Evolutionary conservation across 495 filamentous ascomycete species (phyloP).

Genomic region (Penicillium angulare): DNA sequence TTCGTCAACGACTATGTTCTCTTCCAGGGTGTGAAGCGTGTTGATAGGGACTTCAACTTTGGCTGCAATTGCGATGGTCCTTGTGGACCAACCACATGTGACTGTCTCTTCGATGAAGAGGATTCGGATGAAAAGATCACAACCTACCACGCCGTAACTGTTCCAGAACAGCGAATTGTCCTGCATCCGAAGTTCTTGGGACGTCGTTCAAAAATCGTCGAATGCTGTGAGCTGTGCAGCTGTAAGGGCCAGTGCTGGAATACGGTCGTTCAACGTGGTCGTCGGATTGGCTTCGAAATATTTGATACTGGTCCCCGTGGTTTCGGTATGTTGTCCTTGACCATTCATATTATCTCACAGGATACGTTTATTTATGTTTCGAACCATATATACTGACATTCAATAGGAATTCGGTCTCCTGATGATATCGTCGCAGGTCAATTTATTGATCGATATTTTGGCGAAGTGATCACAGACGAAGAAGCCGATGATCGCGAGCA

Average conservation of each 20-base stretch:
- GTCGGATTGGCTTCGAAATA: slow-evolving; percentile 72
- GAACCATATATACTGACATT: slow-evolving; percentile 8
- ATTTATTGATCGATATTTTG: slow-evolving; percentile 86
- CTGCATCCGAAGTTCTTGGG: slow-evolving; percentile 29
- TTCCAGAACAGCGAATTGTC: slow-evolving; percentile 15
- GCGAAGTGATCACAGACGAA: slow-evolving; percentile 75
- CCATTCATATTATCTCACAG: not conserved
- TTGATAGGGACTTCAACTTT: slow-evolving; percentile 33
- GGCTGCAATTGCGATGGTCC: slow-evolving; percentile 39
- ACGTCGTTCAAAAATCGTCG: slow-evolving; percentile 60
- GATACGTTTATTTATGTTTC: not conserved
- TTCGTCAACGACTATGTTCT: slow-evolving; percentile 46
- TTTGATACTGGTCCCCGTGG: slow-evolving; percentile 77
- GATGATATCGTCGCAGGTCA: slow-evolving; percentile 70
- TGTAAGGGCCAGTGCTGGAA: slow-evolving; percentile 71
- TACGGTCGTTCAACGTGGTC: slow-evolving; percentile 74
- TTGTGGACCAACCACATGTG: slow-evolving; percentile 36
- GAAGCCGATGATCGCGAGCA: slow-evolving; percentile 66
- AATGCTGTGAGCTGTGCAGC: slow-evolving; percentile 73
- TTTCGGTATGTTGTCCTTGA: slow-evolving; percentile 60
- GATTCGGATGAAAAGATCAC: slow-evolving; percentile 36
- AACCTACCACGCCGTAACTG: slow-evolving; percentile 32
- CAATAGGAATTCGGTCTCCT: slow-evolving; percentile 67
- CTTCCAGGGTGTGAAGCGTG: slow-evolving; percentile 29
- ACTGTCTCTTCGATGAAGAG: slow-evolving; percentile 37